Evolutionary conservation across 1,284 basidiomycete species (phyloP), one percentile per base, ranked within the genome.

Genomic region (Cutaneotrichosporon cutaneum): DNA sequence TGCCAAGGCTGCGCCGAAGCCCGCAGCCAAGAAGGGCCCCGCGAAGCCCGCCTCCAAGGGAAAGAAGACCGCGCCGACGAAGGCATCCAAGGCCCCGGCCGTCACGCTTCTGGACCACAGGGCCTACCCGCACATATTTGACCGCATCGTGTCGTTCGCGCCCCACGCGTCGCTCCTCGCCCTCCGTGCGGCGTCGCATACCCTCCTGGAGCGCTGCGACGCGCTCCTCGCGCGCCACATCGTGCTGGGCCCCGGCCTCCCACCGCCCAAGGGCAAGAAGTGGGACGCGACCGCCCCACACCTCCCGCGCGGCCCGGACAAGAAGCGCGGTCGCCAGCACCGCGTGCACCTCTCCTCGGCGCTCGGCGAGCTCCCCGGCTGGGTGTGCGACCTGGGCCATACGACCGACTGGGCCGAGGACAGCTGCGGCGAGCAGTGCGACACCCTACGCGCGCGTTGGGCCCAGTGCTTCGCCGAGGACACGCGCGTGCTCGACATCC

Each of bases 371-470:
- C 44, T 45, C 4, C 44, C 44, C 7, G 44, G 44, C 44, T 45
- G 44, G 44, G 44, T 45, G 14, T 45, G 44, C n/a, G 44, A 45
- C 44, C 21, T 45, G 44, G 22, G 22, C 44, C 44, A 45, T n/a
- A 14, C 22, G 6, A 45, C 6, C 9, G 22, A 45, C 44, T 22
- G n/a, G 44, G 44, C 44, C 44, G 44, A 39, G 14, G 36, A 45
- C 44, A 11, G 1, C 5, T 45, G 44, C 21, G n/a, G 21, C 3
- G 21, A 21, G 44, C 44, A 45, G 22, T 45, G 44, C 44, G n/a
- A 3, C n/a, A 11, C n/a, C n/a, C 44, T 45, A n/a, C 44, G 44
- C 21, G 2, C 44, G 3, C 44, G 44, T 1, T 45, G 44, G 44
- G 22, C 8, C n/a, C n/a, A 45, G n/a, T 45, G 22, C 21, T 45